Evolutionary conservation across 106 monocot species (phyloP), one percentile per base, ranked within the genome.

Genomic region (Allium cepa): DNA sequence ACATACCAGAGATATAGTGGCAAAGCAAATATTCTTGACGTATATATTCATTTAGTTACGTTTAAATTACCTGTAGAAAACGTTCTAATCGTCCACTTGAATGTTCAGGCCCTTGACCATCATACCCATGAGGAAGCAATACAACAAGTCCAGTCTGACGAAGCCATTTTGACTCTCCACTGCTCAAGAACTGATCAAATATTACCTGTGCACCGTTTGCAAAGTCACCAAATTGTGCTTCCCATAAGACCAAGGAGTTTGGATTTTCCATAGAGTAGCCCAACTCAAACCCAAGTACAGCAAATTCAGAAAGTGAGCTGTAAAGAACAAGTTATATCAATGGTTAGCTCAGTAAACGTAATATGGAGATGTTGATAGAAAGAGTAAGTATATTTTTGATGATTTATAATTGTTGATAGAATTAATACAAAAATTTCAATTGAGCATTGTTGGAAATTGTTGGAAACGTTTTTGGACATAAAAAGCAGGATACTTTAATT

Each of bases 201-300:
- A 99, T 87, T 47, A 99, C 90, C 72, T 99, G 99, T 66, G 99
- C 92, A 36, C 99, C 92, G 83, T 99, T 99, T 50, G 99, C 63
- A 68, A 99, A 99, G 74, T 99, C 99, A 67, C 99, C 93, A 85
- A 99, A 99, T 67, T 99, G 97, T 69, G 97, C 97, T 77, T 99
- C 97, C 97, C 97, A 99, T 69, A 99, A 76, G 13, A 99, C 90
- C 22, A 99, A 64, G 47, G 99, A 90, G 67, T 99, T 99, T 22
- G 99, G 99, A 72, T 99, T 99, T 75, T 99, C 99, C 99, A 99
- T 93, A 7, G 99, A 99, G 72, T 99, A 99, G 17, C 99, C 99
- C 81, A 99, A 69, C 73, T 99, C 99, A 75, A 99, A 99, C 14
- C 99, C 99, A 65, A 99, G 83, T 7, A 99, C 99, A 57, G 77